phyloP scores from a whole-genome alignment of 1,139 yeast genomes.

The Kazachstania sp. region DNA sequence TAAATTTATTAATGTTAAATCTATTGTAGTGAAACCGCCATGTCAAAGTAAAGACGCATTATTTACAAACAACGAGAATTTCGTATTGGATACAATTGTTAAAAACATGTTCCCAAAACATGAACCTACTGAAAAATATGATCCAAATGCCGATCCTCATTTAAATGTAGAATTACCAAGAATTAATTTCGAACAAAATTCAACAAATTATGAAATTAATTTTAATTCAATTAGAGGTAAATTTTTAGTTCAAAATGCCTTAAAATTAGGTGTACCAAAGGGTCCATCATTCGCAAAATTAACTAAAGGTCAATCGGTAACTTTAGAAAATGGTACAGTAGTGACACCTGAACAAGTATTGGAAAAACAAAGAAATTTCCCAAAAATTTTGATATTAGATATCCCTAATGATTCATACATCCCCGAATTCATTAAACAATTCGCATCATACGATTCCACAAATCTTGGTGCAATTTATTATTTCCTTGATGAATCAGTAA shows the following conservation, averaged over 20 bases:
- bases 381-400: constrained; percentile 61
- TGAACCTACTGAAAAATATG: constrained; percentile 25
- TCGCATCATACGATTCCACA: constrained; percentile 24
- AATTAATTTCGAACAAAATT: constrained; percentile 11
- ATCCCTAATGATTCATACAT: constrained; percentile 54
- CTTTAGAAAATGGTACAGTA: constrained; percentile 48
- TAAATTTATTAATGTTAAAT: constrained; percentile 43
- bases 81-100: constrained; percentile 22
- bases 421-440: constrained; percentile 15
- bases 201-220: constrained; percentile 54
- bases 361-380: constrained; percentile 50
- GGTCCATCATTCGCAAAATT: constrained; percentile 53
- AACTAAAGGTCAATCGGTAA: constrained; percentile 52
- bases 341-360: constrained; percentile 67
- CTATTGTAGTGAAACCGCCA: constrained; percentile 34
- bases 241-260: constrained; percentile 61
- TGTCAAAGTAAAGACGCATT: not conserved
- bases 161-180: constrained; percentile 33
- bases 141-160: constrained; percentile 31
- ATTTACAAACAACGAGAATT: constrained; percentile 12
- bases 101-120: constrained; percentile 40
- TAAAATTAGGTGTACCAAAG: constrained; percentile 56
- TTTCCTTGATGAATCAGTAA: constrained; percentile 57
- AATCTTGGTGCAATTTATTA: constrained; percentile 58
- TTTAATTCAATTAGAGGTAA: constrained; percentile 69